Percentiles rank a stretch among this genome's conserved stretches.
Evolutionary conservation across 805 yeast genomes (phyloP).

Genomic region (Lipomyces spencermartinsiae): DNA sequence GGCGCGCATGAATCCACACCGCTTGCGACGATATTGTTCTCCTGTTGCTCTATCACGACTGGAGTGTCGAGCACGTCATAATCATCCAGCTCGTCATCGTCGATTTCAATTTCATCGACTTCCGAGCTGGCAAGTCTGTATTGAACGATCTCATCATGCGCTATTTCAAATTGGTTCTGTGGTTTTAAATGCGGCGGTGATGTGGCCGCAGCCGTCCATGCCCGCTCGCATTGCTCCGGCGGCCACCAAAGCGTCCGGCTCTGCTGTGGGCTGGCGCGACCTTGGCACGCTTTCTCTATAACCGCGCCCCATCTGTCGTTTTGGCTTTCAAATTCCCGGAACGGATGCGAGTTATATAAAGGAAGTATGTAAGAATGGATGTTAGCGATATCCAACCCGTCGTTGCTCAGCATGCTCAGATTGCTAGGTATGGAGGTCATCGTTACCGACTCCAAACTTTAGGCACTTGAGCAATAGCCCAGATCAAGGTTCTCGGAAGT

Average conservation of each 20-base stretch:
- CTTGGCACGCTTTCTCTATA: conserved; percentile 1
- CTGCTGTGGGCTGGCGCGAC: background rate
- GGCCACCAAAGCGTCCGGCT: background rate
- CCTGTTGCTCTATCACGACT: background rate
- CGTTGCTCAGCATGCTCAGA: background rate
- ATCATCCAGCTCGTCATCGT: background rate
- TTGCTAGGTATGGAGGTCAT: background rate
- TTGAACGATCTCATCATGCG: background rate
- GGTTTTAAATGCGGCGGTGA: background rate
- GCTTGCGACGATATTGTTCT: background rate
- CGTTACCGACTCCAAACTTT: background rate
- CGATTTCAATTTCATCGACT: background rate
- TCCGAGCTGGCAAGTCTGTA: background rate
- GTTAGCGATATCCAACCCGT: background rate
- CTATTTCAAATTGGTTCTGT: background rate
- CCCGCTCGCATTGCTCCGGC: background rate
- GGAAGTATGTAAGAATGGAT: conserved; percentile 5
- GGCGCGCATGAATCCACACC: background rate
- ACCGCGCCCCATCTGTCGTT: conserved; percentile 16
- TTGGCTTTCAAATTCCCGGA: conserved; percentile 14
- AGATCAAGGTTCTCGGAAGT: background rate
- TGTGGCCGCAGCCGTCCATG: background rate
- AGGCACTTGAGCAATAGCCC: background rate
- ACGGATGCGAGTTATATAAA: background rate
- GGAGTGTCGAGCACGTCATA: background rate